These are phyloP conservation scores for Ustilago xerochloae DNA, from an alignment of 1,284 basidiomycete genomes.

Conservation along the genomic window DNA sequence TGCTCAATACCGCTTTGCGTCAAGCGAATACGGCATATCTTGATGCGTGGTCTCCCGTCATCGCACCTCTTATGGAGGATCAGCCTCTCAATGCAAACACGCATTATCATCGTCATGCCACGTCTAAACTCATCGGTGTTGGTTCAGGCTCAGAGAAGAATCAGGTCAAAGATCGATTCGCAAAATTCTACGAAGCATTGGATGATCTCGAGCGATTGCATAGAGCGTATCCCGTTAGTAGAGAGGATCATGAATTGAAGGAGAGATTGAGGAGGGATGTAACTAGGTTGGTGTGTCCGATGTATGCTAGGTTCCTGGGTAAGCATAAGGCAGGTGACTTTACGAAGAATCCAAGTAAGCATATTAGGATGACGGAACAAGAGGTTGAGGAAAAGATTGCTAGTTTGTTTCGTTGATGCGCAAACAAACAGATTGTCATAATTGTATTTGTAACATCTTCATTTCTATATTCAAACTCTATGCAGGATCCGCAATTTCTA, in stretches of 20 bases:
- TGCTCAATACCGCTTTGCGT: constrained; percentile 49
- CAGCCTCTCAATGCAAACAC: constrained; percentile 25
- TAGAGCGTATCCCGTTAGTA: constrained; percentile 58
- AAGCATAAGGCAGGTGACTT: constrained; percentile 57
- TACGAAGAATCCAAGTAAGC: constrained; percentile 60
- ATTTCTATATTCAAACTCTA: too few species aligned
- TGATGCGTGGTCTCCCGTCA: constrained; percentile 61
- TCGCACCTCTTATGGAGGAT: constrained; percentile 61
- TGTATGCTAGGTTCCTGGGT: constrained; percentile 54
- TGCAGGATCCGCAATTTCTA: not conserved
- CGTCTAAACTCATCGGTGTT: constrained; percentile 54
- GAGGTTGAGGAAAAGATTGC: constrained; percentile 57
- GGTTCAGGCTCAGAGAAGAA: constrained; percentile 57
- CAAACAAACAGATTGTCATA: too few species aligned
- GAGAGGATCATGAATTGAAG: constrained; percentile 54
- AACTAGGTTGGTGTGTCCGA: constrained; percentile 49
- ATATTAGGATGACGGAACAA: constrained; percentile 56
- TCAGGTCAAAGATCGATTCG: constrained; percentile 62
- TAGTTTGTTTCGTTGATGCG: constrained; percentile 35
- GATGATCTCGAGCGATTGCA: constrained; percentile 61
- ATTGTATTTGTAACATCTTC: constrained; percentile 33
- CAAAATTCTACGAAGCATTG: constrained; percentile 60
- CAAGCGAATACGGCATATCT: constrained; percentile 58
- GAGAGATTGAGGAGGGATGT: constrained; percentile 52
- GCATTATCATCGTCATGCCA: constrained; percentile 47